Evolutionary conservation across 345 rosid species (phyloP).

Genomic region (Diplotaxis tenuifolia): DNA sequence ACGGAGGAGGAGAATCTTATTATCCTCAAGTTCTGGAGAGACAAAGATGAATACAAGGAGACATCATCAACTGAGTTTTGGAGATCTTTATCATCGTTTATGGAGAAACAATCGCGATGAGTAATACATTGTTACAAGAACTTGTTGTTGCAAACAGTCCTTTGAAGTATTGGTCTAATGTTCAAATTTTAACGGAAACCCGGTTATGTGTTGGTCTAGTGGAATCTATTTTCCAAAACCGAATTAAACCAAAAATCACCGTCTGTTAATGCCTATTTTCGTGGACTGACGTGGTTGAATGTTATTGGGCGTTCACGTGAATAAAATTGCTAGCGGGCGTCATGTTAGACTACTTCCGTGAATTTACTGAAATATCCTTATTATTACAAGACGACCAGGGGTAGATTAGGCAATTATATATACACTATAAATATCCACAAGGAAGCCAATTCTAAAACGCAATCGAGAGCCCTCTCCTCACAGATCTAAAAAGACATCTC

Average conservation of each 20-base stretch:
- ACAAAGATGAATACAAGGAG: constrained; percentile 21
- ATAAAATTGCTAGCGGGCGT: neutral
- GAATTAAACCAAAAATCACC: neutral
- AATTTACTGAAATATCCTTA: neutral
- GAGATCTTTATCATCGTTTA: constrained; percentile 23
- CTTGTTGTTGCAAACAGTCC: neutral
- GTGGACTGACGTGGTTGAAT: neutral
- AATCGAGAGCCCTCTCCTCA: neutral
- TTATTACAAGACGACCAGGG: neutral
- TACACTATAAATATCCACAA: neutral
- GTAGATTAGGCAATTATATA: constrained; percentile 13
- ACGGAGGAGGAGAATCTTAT: constrained; percentile 73
- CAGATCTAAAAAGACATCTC: constrained; percentile 32
- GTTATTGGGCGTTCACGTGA: constrained; percentile 6
- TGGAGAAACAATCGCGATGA: constrained; percentile 28
- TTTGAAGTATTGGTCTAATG: neutral
- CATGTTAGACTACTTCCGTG: neutral
- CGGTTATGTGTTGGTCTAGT: neutral
- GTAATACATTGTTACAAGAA: neutral
- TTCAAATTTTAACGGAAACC: neutral
- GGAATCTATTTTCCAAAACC: neutral
- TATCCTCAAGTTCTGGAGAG: constrained; percentile 67
- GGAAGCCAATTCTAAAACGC: constrained; percentile 1
- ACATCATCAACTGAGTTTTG: constrained; percentile 21
- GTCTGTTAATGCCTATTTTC: neutral